Evolutionary conservation across 2,329 filamentous ascomycete species (phyloP), one percentile per base, ranked within the genome.

Genomic region (Penicillium corylophilum): DNA sequence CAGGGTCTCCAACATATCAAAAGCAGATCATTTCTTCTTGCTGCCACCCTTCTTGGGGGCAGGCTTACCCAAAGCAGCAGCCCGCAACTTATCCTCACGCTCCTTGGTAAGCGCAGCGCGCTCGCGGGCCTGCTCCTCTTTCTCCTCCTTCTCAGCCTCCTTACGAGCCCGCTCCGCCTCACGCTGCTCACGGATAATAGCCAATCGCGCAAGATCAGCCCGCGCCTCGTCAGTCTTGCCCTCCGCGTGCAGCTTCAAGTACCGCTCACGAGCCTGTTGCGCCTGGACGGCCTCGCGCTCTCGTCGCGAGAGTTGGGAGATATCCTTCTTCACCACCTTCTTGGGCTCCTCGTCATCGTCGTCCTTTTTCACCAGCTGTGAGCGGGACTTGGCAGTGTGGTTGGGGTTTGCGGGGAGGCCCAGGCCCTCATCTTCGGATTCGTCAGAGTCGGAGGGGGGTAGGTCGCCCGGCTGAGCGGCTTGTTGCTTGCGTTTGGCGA

Each of bases 201-300:
- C 85, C 66, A 99, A 76, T 50, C 94, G 83, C 53, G 90, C 93
- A 62, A 97, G 69, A 74, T 99, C 94, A 5, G 89, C 87, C 71
- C 90, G 88, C 43, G 93, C 92, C 79, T 96, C 89, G 55, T 99
- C 94, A 40, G 94, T 97, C 84, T 97, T 97, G 66, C 93, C 93
- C 68, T 91, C 88, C 51, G 91, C 89, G 67, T 96, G 93, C 64
- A 96, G 73, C 76, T 95, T 95, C 79, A 90, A 83, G 69, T 96
- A 96, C 61, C 86, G 82, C 78, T 96, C 92, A 72, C 91, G 92
- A 26, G 90, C 90, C 70, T 93, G 88, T 57, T 88, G 86, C 1
- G 92, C 92, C 75, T 96, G 88, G 29, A 94, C 67, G 2, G 92
- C 89, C 77, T 97, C 87, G 18, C 85, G 77, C 76, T 89, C 87